These are phyloP conservation scores for Phoenix roebelenii DNA, from an alignment of 176 grass and related monocot species.

Conservation along the genomic window DNA sequence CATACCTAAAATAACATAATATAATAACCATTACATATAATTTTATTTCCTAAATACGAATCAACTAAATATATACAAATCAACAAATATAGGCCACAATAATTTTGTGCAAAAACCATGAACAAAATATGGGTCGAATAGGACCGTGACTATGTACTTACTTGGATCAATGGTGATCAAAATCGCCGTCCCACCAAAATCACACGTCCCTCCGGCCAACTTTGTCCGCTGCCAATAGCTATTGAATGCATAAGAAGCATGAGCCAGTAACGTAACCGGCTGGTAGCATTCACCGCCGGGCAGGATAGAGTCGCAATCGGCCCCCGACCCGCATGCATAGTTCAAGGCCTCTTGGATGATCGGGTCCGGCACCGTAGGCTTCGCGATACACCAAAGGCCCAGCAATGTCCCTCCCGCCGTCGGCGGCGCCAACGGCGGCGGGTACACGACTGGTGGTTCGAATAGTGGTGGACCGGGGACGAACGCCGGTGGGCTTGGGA, in stretches of 20 bases:
- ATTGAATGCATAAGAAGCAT: constrained; percentile 85
- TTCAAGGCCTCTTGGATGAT: constrained; percentile 88
- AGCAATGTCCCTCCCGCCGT: constrained; percentile 27
- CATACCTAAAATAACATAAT: no score
- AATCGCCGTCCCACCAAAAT: constrained; percentile 82
- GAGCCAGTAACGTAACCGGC: constrained; percentile 63
- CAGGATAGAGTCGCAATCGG: constrained; percentile 50
- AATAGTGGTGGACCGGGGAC: constrained; percentile 9
- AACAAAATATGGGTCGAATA: background rate
- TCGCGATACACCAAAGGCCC: constrained; percentile 76
- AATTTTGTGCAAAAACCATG: background rate
- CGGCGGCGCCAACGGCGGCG: constrained; percentile 56
- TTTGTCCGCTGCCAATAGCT: constrained; percentile 65
- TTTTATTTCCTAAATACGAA: no score
- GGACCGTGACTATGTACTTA: constrained; percentile 10
- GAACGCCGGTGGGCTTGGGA: constrained; percentile 15
- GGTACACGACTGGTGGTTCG: constrained; percentile 69
- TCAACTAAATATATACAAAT: no score
- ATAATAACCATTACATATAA: no score
- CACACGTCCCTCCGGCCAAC: constrained; percentile 49
- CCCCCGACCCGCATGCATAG: constrained; percentile 68
- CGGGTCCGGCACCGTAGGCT: constrained; percentile 81
- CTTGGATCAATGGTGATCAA: constrained; percentile 76
- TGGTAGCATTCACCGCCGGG: constrained; percentile 51
- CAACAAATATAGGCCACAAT: background rate